Evolutionary conservation across 306 rosid genomes (phyloP).

Genomic region (Mimosa pudica): DNA sequence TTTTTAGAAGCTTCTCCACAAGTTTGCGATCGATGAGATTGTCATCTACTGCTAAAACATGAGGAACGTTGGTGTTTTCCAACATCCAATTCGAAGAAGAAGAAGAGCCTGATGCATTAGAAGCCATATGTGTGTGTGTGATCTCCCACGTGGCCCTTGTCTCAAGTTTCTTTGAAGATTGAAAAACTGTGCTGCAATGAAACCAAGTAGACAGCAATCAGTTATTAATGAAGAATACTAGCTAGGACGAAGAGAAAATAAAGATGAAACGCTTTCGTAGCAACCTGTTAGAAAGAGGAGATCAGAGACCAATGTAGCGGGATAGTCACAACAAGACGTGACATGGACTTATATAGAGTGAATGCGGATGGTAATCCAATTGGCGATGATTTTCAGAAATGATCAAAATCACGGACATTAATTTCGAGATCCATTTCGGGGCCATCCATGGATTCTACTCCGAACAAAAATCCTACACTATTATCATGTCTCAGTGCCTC

Average conservation of each 20-base stretch:
- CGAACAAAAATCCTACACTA: conserved; percentile 30
- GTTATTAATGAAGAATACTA: conserved; percentile 19
- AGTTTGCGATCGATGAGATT: conserved; percentile 75
- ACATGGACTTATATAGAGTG: conserved; percentile 38
- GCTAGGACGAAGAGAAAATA: neutral
- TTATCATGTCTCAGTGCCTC: conserved; percentile 31
- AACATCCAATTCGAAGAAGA: conserved; percentile 46
- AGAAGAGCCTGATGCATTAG: conserved; percentile 30
- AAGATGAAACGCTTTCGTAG: neutral
- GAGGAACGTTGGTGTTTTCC: conserved; percentile 65
- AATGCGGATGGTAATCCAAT: conserved; percentile 38
- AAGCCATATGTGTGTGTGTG: conserved; percentile 37
- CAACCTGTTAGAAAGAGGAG: conserved; percentile 23
- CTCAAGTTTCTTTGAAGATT: neutral
- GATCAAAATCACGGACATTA: conserved; percentile 55
- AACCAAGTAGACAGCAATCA: conserved; percentile 29
- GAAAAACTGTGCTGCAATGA: conserved; percentile 40
- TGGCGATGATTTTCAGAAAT: conserved; percentile 47
- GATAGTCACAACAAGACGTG: conserved; percentile 56
- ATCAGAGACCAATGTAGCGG: conserved; percentile 5
- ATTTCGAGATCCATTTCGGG: conserved; percentile 67
- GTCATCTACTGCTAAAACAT: conserved; percentile 94
- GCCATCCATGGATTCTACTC: conserved; percentile 29
- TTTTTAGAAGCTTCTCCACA: conserved; percentile 77
- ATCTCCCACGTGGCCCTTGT: neutral